These are phyloP conservation scores for Helicocarpus griseus DNA, from an alignment of 2,329 filamentous ascomycete species.

Conservation along the genomic window DNA sequence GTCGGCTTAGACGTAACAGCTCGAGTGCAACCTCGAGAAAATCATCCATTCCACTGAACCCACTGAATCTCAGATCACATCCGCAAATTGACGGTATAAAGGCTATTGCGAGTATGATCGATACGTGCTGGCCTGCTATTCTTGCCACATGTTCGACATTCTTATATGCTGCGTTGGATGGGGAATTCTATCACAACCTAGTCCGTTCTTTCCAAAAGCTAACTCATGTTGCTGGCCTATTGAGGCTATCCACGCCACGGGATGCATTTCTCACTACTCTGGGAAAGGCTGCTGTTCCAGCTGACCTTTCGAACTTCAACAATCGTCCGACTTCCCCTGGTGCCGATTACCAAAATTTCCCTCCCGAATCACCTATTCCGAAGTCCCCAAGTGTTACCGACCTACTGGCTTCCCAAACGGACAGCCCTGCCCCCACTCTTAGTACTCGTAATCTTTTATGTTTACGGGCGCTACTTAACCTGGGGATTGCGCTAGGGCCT, in stretches of 20 bases:
- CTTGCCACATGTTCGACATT: constrained; percentile 94
- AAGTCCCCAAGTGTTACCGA: constrained; percentile 21
- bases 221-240: constrained; percentile 82
- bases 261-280: constrained; percentile 93
- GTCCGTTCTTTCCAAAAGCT: constrained; percentile 93
- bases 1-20: constrained; percentile 20
- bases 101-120: constrained; percentile 71
- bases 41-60: constrained; percentile 60
- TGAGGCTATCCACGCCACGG: constrained; percentile 73
- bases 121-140: constrained; percentile 90
- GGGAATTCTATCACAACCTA: constrained; percentile 84
- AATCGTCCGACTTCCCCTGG: constrained; percentile 11
- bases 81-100: constrained; percentile 61
- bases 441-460: constrained; percentile 88
- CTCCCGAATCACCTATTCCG: constrained; percentile 18
- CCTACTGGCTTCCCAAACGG: constrained; percentile 25
- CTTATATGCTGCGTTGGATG: constrained; percentile 80
- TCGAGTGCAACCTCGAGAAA: constrained; percentile 14
- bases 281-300: constrained; percentile 83
- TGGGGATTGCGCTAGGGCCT: constrained; percentile 88
- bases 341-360: constrained; percentile 16
- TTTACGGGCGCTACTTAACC: constrained; percentile 79
- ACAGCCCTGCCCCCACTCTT: constrained; percentile 44
- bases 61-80: constrained; percentile 64
- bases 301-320: constrained; percentile 44